Base-by-base conservation (phyloP, 768 basidiomycete genomes). In the Pholiota conissans region DNA sequence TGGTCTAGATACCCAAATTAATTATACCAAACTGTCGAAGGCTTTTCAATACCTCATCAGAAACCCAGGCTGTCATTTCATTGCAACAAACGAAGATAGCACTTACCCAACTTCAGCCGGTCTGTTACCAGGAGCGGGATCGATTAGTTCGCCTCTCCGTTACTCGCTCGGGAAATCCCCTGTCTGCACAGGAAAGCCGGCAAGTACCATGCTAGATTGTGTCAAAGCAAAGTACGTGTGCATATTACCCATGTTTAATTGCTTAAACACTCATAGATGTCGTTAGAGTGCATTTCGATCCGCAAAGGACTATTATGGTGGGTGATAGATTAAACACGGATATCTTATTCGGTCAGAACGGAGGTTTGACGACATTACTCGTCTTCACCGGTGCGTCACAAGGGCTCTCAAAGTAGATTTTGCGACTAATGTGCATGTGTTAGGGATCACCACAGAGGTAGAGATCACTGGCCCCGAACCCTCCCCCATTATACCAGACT, bases 241-340 rank as follows among this genome's bases (percentile, higher is more conserved):
- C 27, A 47, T 53, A 58, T 24, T 30, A 26, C 51, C 39, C 47
- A 10, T 37, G 39, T 51, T 32, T 53, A 22, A 40, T n/a, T 42
- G 29, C 27, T 63, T 29, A 64, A 62, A 66, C 45, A 59, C 58
- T 45, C 52, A 50, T 29, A 48, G 20, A 59, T 58, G 40, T 34
- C 24, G 55, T 40, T 65, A 97, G 95, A 72, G 86, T 95, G 63
- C 70, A 90, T 47, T 95, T 93, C 69, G 90, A 98, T 72, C 92
- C 92, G 40, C 75, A 80, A 59, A 79, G 86, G 52, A 95, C 95
- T 14, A 85, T 98, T 69, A 98, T 99, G 93, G 80, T 98, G 45
- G 96, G 96, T 39, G 96, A 99, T 74, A 84, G 96, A 59, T 80
- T 99, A 62, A 90, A 92, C 70, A 98, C 97, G 5, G 96, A 99